phyloP scores from a whole-genome alignment of 805 yeast genomes.

The Limtongia smithiae region DNA sequence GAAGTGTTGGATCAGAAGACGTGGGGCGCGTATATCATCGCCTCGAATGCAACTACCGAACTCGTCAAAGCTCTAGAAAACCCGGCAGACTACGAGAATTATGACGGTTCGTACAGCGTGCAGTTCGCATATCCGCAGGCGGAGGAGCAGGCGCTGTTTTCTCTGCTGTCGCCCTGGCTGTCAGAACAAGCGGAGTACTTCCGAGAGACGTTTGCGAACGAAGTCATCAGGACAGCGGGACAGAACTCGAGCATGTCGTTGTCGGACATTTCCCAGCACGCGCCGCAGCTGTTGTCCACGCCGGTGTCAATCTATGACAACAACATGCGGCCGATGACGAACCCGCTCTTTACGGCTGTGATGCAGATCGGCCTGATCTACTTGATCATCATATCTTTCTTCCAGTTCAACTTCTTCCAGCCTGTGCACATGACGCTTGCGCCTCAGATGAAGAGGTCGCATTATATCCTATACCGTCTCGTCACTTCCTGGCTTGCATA shows the following conservation, averaged over 20 bases:
- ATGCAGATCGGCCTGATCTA: conserved; percentile 73
- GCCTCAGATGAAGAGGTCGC: conserved; percentile 43
- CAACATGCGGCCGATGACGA: conserved; percentile 51
- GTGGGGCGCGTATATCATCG: conserved; percentile 62
- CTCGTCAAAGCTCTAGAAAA: conserved; percentile 42
- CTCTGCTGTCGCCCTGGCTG: conserved; percentile 46
- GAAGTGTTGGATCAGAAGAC: conserved; percentile 54
- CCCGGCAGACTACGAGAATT: conserved; percentile 34
- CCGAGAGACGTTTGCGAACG: conserved; percentile 18
- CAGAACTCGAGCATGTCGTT: conserved; percentile 33
- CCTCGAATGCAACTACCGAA: conserved; percentile 48
- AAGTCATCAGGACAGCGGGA: conserved; percentile 35
- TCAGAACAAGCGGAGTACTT: conserved; percentile 36
- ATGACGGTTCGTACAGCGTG: conserved; percentile 37
- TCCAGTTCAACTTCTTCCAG: conserved; percentile 58
- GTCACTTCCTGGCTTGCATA: conserved; percentile 50
- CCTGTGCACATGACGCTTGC: conserved; percentile 52
- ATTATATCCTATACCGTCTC: conserved; percentile 53
- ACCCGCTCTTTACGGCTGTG: conserved; percentile 59
- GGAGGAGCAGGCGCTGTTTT: conserved; percentile 53
- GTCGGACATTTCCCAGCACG: conserved; percentile 27
- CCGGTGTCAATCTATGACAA: conserved; percentile 39
- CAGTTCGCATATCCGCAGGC: conserved; percentile 56
- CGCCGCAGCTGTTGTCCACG: conserved; percentile 33
- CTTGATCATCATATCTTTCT: conserved; percentile 65